Percentiles rank a stretch among this genome's conserved stretches.
Evolutionary conservation across 257 asterid species (phyloP).

Genomic region (Nicotiana undulata): DNA sequence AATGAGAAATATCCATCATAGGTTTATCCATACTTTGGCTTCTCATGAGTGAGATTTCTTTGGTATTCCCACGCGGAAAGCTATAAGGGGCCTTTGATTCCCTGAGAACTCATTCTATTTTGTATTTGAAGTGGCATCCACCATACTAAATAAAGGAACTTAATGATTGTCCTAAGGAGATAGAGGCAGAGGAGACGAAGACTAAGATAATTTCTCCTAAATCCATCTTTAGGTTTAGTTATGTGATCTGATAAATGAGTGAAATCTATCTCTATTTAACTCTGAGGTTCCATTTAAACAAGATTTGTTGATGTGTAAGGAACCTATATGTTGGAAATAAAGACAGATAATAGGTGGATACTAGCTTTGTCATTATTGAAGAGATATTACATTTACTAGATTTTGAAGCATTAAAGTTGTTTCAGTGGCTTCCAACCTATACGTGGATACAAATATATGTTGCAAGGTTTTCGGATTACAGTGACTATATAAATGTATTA

Average conservation of each 20-base stretch:
- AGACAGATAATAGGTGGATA: neutral
- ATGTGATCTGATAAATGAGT: neutral
- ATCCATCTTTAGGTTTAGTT: conserved; percentile 9
- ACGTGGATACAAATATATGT: too few species aligned
- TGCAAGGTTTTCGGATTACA: too few species aligned
- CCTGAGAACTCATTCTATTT: conserved; percentile 37
- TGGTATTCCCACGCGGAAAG: conserved; percentile 60
- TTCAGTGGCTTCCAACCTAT: neutral
- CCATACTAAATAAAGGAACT: conserved; percentile 34
- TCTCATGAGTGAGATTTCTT: conserved; percentile 38
- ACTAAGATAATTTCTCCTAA: neutral
- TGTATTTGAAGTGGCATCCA: conserved; percentile 35
- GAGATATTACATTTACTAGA: neutral
- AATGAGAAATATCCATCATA: conserved; percentile 48
- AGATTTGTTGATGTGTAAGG: neutral
- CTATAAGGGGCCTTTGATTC: conserved; percentile 53
- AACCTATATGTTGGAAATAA: neutral
- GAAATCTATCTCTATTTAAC: neutral
- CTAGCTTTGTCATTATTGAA: neutral
- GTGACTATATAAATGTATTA: too few species aligned
- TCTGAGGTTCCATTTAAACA: neutral
- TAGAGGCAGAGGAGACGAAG: conserved; percentile 13
- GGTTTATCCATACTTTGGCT: conserved; percentile 34
- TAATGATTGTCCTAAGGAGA: conserved; percentile 22
- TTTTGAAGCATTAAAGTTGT: neutral